phyloP scores from a whole-genome alignment of 1,284 basidiomycete genomes.

The Cutaneotrichosporon cutaneum region DNA sequence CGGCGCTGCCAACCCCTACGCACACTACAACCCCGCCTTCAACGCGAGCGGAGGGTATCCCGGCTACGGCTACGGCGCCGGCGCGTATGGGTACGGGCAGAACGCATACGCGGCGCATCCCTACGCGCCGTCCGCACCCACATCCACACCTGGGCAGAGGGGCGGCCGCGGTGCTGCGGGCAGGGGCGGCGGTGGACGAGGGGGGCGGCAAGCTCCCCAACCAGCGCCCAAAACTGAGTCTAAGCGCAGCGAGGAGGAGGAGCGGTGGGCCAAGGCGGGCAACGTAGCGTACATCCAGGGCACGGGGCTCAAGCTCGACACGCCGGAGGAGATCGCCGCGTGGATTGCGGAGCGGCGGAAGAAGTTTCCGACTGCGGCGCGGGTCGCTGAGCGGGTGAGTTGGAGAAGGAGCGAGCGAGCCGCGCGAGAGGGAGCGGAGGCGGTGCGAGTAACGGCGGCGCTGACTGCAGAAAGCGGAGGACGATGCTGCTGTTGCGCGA shows the following conservation, averaged over 20 bases:
- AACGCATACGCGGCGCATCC: slow-evolving; percentile 9
- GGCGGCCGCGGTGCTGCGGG: slow-evolving; percentile 56
- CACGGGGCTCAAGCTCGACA: slow-evolving; percentile 71
- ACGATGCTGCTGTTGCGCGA: slow-evolving; percentile 70
- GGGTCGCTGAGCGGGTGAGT: slow-evolving; percentile 67
- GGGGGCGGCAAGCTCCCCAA: slow-evolving; percentile 76
- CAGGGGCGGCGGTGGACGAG: slow-evolving; percentile 62
- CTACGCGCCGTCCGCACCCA: background rate
- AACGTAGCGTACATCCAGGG: slow-evolving; percentile 68
- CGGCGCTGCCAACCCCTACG: background rate
- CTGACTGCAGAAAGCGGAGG: slow-evolving; percentile 59
- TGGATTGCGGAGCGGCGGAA: slow-evolving; percentile 86
- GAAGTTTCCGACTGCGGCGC: slow-evolving; percentile 70
- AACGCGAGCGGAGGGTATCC: slow-evolving; percentile 17
- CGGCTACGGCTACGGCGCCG: slow-evolving; percentile 11
- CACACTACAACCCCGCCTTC: too few relatives aligned
- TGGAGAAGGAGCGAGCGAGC: background rate
- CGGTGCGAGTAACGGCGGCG: background rate
- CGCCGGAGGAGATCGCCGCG: slow-evolving; percentile 72
- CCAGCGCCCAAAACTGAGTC: background rate
- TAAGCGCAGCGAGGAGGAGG: slow-evolving; percentile 57
- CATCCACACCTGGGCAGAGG: slow-evolving; percentile 60
- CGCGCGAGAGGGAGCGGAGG: too few relatives aligned
- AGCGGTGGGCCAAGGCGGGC: slow-evolving; percentile 61
- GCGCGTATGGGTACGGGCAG: slow-evolving; percentile 5